phyloP scores from a whole-genome alignment of 2,329 filamentous ascomycete genomes.

The Alternaria panax region DNA sequence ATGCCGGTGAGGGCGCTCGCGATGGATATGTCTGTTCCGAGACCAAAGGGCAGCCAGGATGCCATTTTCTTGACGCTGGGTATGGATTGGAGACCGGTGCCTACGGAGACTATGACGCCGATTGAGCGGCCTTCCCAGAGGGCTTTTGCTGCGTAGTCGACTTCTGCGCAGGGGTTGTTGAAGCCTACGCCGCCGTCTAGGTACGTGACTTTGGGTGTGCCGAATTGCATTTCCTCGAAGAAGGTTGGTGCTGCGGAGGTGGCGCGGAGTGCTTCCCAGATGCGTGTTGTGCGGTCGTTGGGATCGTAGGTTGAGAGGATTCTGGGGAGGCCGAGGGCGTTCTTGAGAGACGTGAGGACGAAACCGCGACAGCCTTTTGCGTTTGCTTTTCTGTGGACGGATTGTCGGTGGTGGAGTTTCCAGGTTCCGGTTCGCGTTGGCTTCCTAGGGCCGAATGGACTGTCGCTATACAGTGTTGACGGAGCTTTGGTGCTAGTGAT shows the following conservation, averaged over 20 bases:
- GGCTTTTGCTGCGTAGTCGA: constrained; percentile 57
- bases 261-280: constrained; percentile 62
- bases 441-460: constrained; percentile 24
- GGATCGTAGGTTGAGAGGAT: constrained; percentile 51
- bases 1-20: constrained; percentile 48
- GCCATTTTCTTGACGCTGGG: constrained; percentile 48
- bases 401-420: constrained; percentile 44
- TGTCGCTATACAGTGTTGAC: constrained; percentile 19
- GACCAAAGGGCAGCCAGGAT: constrained; percentile 50
- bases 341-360: constrained; percentile 50
- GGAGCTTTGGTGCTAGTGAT: constrained; percentile 1
- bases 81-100: constrained; percentile 50
- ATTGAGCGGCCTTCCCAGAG: constrained; percentile 49
- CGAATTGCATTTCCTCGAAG: constrained; percentile 62
- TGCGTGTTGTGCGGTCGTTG: constrained; percentile 48
- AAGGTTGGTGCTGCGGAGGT: constrained; percentile 59
- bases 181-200: constrained; percentile 59
- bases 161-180: constrained; percentile 61
- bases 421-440: constrained; percentile 38
- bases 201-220: constrained; percentile 56
- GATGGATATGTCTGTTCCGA: constrained; percentile 49
- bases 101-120: constrained; percentile 51
- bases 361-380: constrained; percentile 48
- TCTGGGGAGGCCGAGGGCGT: constrained; percentile 47
- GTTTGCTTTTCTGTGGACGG: constrained; percentile 45